Base-by-base conservation (phyloP, 352 stramenopile genomes). In the Thraustotheca clavata region DNA sequence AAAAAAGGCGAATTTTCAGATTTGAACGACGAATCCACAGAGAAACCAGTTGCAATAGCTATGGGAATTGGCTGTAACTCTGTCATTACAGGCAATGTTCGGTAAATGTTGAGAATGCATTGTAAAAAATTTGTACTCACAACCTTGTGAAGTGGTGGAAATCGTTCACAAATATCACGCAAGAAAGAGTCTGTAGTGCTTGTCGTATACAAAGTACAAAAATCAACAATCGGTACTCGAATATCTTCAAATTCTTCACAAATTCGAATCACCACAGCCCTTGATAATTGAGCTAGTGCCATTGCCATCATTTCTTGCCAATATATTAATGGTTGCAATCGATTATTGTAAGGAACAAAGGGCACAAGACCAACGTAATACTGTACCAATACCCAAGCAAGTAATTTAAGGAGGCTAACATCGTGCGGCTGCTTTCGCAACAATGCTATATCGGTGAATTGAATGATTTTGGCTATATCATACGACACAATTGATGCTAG, bases 1-100 rank as follows among this genome's bases (percentile, higher is more conserved):
- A 52, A 31, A 9, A 52, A 52, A 14, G 43, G 43, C 43, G 43
- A 52, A n/a, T n/a, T n/a, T n/a, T n/a, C n/a, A n/a, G n/a, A n/a
- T n/a, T n/a, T n/a, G n/a, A n/a, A n/a, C n/a, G 43, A 9, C 2
- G n/a, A 20, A 31, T 14, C 24, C 2, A 52, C 24, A 3, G 9
- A 14, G 11, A 14, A 14, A 31, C 31, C 11, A 31, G 31, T 31
- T 14, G 43, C 43, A 31, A 47, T 47, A n/a, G 39, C 2, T 2
- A 24, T 31, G 43, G 9, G 6, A 18, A 52, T 31, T 24, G 16
- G 3, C 6, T 20, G 38, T 20, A 52, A 31, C 24, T 52, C 43
- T 31, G 43, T 20, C 9, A 52, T 24, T 11, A 52, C n/a, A 3
- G 43, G 43, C 11, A 52, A 31, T 2, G 43, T 52, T 11, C 43